These are phyloP conservation scores for Arthromyces matolae DNA, from an alignment of 768 basidiomycete genomes.

Conservation along the genomic window DNA sequence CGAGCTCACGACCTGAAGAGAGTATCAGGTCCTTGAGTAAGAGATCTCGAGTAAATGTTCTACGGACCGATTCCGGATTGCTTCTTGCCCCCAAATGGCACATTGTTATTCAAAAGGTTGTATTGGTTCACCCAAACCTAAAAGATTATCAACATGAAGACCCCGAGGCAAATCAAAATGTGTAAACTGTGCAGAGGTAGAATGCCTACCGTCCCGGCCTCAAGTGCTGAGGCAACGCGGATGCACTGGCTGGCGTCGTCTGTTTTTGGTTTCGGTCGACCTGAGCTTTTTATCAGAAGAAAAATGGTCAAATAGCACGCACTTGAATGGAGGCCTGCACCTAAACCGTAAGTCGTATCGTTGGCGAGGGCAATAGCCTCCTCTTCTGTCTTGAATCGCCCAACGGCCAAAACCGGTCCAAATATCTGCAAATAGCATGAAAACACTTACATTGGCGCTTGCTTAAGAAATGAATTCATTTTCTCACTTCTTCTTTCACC, in stretches of 20 bases:
- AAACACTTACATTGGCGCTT: constrained; percentile 2
- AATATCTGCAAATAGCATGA: constrained; percentile 65
- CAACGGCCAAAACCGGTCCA: constrained; percentile 86
- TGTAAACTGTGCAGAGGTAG: constrained; percentile 1
- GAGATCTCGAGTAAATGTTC: background rate
- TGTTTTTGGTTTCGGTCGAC: constrained; percentile 18
- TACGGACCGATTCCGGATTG: constrained; percentile 81
- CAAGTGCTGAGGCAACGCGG: constrained; percentile 79
- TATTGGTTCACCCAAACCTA: constrained; percentile 94
- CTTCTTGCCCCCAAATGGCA: constrained; percentile 96
- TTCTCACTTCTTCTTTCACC: constrained; percentile 67
- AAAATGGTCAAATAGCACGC: constrained; percentile 22
- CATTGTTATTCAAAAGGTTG: constrained; percentile 77
- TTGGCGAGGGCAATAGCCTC: constrained; percentile 85
- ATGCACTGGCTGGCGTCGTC: constrained; percentile 87
- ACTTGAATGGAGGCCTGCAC: constrained; percentile 89
- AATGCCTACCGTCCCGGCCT: constrained; percentile 78
- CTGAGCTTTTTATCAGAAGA: constrained; percentile 4
- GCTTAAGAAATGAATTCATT: background rate
- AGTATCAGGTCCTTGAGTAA: background rate
- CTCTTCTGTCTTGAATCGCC: constrained; percentile 81
- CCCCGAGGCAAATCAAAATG: background rate
- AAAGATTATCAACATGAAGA: constrained; percentile 1
- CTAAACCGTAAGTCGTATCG: constrained; percentile 86
- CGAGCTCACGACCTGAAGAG: constrained; percentile 75